These are phyloP conservation scores for Neurospora sp. DNA, from an alignment of 495 filamentous ascomycete species.

Conservation along the genomic window DNA sequence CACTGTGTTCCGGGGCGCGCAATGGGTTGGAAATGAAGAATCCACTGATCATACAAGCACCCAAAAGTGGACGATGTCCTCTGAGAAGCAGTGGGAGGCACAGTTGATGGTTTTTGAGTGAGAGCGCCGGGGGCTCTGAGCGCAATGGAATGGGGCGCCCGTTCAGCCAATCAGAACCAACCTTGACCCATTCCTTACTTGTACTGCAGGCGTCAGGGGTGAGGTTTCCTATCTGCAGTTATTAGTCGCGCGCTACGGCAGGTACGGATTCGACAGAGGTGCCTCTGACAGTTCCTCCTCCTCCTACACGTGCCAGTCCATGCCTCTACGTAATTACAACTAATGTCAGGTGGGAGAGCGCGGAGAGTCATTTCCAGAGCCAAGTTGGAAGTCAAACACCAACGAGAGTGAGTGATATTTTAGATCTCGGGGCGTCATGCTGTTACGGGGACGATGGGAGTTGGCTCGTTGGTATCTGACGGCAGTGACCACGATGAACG, in stretches of 20 bases:
- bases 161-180: not conserved
- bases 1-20: not conserved
- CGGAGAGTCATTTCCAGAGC: not conserved
- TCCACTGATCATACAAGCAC: not conserved
- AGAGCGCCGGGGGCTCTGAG: not conserved
- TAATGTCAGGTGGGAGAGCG: not conserved
- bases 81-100: not conserved
- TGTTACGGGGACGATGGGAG: not conserved
- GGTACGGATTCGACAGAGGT: conserved; percentile 10
- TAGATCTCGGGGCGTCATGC: not conserved
- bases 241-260: conserved; percentile 27
- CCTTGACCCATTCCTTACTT: not conserved
- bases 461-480: not conserved
- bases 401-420: not conserved
- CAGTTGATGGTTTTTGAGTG: not conserved
- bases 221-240: not conserved
- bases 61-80: not conserved
- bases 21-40: not conserved
- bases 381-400: too few relatives aligned
- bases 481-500: not conserved
- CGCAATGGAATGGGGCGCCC: not conserved
- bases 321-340: not conserved
- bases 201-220: not conserved
- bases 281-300: not conserved
- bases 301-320: not conserved